A percentile compares a stretch with the other conserved stretches of the same genome.
Evolutionary conservation across 306 rosid species (phyloP).

Genomic region (Trifolium pratense): DNA sequence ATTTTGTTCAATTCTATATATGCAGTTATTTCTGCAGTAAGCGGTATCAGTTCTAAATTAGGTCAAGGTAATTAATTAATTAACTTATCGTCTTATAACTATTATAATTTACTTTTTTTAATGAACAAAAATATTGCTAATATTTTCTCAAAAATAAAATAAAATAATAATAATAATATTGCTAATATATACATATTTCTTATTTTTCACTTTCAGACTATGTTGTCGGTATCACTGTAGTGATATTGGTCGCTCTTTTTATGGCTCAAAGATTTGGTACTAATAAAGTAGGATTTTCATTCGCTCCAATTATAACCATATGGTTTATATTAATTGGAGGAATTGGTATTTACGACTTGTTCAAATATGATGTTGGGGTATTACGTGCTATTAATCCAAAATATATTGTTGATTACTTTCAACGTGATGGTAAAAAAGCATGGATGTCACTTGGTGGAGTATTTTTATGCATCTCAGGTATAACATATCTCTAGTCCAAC

Average conservation of each 20-base stretch:
- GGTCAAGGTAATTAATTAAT: too few relatives aligned
- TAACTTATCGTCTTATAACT: too few relatives aligned
- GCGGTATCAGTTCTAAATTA: constrained; percentile 56
- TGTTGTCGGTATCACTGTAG: constrained; percentile 42
- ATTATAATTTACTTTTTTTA: too few relatives aligned
- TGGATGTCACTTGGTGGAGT: constrained; percentile 52
- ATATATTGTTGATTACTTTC: constrained; percentile 41
- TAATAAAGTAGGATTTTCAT: constrained; percentile 42
- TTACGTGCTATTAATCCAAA: constrained; percentile 45
- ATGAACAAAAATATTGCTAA: too few relatives aligned
- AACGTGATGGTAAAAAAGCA: constrained; percentile 42
- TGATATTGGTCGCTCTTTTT: constrained; percentile 26
- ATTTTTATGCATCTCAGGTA: constrained; percentile 45
- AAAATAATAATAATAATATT: too few relatives aligned
- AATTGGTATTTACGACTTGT: constrained; percentile 43
- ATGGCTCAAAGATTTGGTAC: constrained; percentile 46
- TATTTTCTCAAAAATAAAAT: too few relatives aligned
- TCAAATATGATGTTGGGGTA: constrained; percentile 45
- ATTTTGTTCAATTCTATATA: not conserved
- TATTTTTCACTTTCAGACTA: constrained; percentile 33
- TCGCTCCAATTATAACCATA: constrained; percentile 23
- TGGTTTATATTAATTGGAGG: constrained; percentile 43
- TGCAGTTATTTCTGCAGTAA: constrained; percentile 73
- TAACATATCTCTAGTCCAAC: not conserved
- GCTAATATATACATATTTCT: too few relatives aligned